These are phyloP conservation scores for Lanzia echinophila DNA, from an alignment of 2,329 filamentous ascomycete genomes.

Conservation along the genomic window DNA sequence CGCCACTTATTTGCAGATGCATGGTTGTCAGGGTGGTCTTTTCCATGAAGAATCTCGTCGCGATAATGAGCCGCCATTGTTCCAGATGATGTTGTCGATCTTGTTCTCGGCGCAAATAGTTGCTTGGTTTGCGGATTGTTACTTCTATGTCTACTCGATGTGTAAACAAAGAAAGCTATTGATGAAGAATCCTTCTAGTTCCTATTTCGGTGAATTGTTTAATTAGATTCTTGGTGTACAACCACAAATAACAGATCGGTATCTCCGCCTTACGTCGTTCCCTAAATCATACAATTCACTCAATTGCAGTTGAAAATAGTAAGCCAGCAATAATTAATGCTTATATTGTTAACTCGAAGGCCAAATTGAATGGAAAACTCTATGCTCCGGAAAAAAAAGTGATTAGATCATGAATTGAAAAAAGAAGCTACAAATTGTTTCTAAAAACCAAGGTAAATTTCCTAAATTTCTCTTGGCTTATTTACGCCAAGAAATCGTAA, in stretches of 20 bases:
- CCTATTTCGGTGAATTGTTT: too few species aligned
- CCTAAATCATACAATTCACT: too few species aligned
- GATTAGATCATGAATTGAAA: neutral
- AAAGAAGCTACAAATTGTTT: neutral
- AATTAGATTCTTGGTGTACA: neutral
- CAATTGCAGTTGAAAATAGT: too few species aligned
- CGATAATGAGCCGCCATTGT: conserved; percentile 20
- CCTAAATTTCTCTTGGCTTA: conserved; percentile 2
- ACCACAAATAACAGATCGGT: neutral
- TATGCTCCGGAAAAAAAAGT: too few species aligned
- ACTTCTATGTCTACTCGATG: too few species aligned
- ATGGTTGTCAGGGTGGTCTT: conserved; percentile 41
- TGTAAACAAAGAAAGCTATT: neutral
- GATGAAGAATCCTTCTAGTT: neutral
- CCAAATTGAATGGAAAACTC: too few species aligned
- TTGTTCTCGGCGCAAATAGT: neutral
- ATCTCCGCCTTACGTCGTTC: neutral
- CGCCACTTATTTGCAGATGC: conserved; percentile 54
- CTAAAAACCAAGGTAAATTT: neutral
- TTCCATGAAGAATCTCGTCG: conserved; percentile 23
- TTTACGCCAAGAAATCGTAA: neutral
- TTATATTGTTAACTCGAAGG: too few species aligned
- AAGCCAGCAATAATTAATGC: too few species aligned
- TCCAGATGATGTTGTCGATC: neutral
- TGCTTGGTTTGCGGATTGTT: neutral